Percentiles rank a stretch among this genome's conserved stretches.
Conservation (phyloP, 441 rosid species). For the Adansonia gregorii region DNA sequence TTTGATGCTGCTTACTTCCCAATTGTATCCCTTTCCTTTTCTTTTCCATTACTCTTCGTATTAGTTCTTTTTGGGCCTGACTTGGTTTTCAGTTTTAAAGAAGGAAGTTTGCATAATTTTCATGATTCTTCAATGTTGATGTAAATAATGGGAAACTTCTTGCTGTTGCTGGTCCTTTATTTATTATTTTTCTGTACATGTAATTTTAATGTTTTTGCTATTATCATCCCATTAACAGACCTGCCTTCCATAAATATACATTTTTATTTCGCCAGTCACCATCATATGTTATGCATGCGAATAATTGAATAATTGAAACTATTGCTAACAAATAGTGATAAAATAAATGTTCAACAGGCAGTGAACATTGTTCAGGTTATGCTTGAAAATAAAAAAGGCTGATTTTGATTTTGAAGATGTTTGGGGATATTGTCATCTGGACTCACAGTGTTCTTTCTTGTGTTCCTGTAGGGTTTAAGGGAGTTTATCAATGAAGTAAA, state of each 20-base stretch:
- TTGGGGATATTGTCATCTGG: not conserved
- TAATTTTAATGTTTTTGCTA: not conserved
- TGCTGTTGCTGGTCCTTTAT: not conserved
- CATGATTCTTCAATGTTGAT: not conserved
- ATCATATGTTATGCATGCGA: not conserved
- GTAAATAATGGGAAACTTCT: not conserved
- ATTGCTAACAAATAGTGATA: not conserved
- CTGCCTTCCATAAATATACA: not conserved
- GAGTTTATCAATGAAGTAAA: constrained; percentile 79
- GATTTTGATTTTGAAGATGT: not conserved
- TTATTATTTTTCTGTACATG: not conserved
- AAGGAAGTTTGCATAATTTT: not conserved
- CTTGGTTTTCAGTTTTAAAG: not conserved
- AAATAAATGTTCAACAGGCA: not conserved
- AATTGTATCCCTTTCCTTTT: not conserved
- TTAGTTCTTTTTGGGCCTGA: not conserved
- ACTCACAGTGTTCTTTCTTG: constrained; percentile 11
- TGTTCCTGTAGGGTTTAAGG: constrained; percentile 58
- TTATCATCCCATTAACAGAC: not conserved
- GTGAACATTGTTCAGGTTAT: not conserved
- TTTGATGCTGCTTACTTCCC: not conserved
- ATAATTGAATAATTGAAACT: not conserved
- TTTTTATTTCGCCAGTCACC: not conserved
- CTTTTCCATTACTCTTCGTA: not conserved
- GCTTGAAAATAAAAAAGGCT: not conserved